These are phyloP conservation scores for Bipolaris gigantea DNA, from an alignment of 2,329 filamentous ascomycete species.

Conservation along the genomic window DNA sequence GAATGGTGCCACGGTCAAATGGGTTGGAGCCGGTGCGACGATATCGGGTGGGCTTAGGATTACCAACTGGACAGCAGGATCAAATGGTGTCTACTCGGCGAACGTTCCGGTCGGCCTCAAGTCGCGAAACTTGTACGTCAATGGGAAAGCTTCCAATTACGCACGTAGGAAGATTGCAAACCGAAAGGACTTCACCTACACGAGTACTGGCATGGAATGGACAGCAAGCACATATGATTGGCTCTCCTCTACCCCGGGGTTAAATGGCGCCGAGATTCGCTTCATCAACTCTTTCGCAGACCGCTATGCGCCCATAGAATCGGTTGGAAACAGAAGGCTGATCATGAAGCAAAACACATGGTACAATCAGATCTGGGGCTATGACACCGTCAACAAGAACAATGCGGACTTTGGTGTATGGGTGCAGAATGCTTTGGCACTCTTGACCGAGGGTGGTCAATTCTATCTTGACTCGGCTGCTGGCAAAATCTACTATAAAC, in stretches of 20 bases:
- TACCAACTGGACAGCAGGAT: conserved; percentile 12
- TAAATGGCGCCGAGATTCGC: conserved; percentile 15
- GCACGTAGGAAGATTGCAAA: conserved; percentile 18
- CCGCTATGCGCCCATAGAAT: conserved; percentile 14
- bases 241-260: conserved; percentile 17
- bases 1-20: conserved; percentile 14
- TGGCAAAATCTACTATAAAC: conserved; percentile 20
- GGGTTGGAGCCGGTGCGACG: conserved; percentile 11
- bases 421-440: conserved; percentile 19
- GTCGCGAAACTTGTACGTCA: conserved; percentile 19
- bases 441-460: conserved; percentile 18
- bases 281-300: conserved; percentile 23
- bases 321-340: conserved; percentile 12
- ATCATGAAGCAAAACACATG: conserved; percentile 19
- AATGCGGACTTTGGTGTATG: conserved; percentile 23
- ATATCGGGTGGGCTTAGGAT: conserved; percentile 15
- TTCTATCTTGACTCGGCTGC: conserved; percentile 18
- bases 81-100: conserved; percentile 15
- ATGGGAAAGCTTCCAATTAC: conserved; percentile 20
- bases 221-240: conserved; percentile 12
- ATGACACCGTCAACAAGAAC: conserved; percentile 13
- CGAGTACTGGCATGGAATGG: conserved; percentile 15
- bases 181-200: conserved; percentile 16
- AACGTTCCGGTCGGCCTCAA: conserved; percentile 13
- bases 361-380: conserved; percentile 19